Evolutionary conservation across 2,329 filamentous ascomycete genomes (phyloP).

Genomic region (Trichoderma harzianum): DNA sequence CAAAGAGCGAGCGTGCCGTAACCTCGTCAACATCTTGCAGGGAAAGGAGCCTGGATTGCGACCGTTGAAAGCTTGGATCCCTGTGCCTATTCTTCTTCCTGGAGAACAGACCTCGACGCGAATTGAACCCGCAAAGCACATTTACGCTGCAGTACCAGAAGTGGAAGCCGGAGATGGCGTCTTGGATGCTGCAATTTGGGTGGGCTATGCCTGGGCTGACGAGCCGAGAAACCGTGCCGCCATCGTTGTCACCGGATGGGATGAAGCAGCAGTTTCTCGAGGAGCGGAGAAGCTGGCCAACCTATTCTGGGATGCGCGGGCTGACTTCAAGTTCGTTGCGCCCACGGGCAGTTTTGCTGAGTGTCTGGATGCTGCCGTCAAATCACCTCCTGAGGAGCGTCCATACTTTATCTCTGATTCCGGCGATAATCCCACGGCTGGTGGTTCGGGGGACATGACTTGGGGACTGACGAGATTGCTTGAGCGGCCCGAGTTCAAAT

Average conservation of each 20-base stretch:
- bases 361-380: slow-evolving; percentile 45
- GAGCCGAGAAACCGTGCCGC: slow-evolving; percentile 50
- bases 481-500: slow-evolving; percentile 42
- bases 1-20: slow-evolving; percentile 48
- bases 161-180: slow-evolving; percentile 41
- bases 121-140: slow-evolving; percentile 48
- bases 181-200: slow-evolving; percentile 53
- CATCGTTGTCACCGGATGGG: slow-evolving; percentile 51
- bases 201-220: slow-evolving; percentile 55
- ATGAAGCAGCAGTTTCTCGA: slow-evolving; percentile 34
- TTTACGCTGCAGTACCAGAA: slow-evolving; percentile 46
- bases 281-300: slow-evolving; percentile 45
- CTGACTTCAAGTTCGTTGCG: slow-evolving; percentile 50
- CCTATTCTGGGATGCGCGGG: slow-evolving; percentile 46
- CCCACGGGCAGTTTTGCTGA: slow-evolving; percentile 46
- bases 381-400: slow-evolving; percentile 30
- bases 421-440: slow-evolving; percentile 54
- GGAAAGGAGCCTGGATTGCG: slow-evolving; percentile 27
- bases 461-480: slow-evolving; percentile 48
- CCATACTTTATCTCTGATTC: slow-evolving; percentile 56
- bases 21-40: slow-evolving; percentile 42
- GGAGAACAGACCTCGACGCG: slow-evolving; percentile 55
- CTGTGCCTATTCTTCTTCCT: slow-evolving; percentile 49
- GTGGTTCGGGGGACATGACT: slow-evolving; percentile 52
- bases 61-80: slow-evolving; percentile 51